phyloP scores from a whole-genome alignment of 2,329 filamentous ascomycete genomes.

The Fusarium buxicola region DNA sequence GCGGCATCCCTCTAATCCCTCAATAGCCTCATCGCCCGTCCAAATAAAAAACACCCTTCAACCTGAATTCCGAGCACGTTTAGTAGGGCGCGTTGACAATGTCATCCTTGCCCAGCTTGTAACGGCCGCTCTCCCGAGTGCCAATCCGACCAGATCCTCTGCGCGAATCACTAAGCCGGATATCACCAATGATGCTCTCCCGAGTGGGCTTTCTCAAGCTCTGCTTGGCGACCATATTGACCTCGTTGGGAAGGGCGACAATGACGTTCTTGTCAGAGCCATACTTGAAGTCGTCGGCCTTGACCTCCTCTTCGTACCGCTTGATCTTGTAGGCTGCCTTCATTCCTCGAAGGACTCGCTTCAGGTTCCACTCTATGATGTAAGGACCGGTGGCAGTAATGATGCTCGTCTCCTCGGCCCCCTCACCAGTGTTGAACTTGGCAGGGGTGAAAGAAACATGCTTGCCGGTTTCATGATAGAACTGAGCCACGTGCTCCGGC shows the following conservation, averaged over 20 bases:
- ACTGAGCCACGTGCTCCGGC: slow-evolving; percentile 94
- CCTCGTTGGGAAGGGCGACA: slow-evolving; percentile 94
- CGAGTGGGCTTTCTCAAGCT: slow-evolving; percentile 88
- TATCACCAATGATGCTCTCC: slow-evolving; percentile 85
- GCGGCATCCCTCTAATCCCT: slow-evolving; percentile 9
- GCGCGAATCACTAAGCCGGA: slow-evolving; percentile 60
- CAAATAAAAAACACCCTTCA: background rate
- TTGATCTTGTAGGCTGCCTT: slow-evolving; percentile 97
- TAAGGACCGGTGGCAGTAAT: slow-evolving; percentile 97
- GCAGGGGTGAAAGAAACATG: slow-evolving; percentile 90
- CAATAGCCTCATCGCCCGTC: background rate
- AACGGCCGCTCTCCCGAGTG: slow-evolving; percentile 67
- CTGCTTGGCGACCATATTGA: slow-evolving; percentile 94
- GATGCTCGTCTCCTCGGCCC: slow-evolving; percentile 88
- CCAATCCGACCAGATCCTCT: slow-evolving; percentile 65
- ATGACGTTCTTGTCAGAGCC: slow-evolving; percentile 98
- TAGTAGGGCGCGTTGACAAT: slow-evolving; percentile 80
- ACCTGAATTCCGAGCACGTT: slow-evolving; percentile 10
- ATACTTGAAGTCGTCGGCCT: slow-evolving; percentile 98
- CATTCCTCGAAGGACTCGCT: slow-evolving; percentile 83
- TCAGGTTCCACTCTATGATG: slow-evolving; percentile 95
- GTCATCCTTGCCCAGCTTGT: slow-evolving; percentile 82
- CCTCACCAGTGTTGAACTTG: slow-evolving; percentile 91
- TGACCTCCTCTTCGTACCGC: slow-evolving; percentile 93
- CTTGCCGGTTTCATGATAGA: slow-evolving; percentile 93